Percentiles rank a stretch among this genome's conserved stretches.
phyloP scores from a whole-genome alignment of 2,329 filamentous ascomycete species.

The Grosmannia penicillata region DNA sequence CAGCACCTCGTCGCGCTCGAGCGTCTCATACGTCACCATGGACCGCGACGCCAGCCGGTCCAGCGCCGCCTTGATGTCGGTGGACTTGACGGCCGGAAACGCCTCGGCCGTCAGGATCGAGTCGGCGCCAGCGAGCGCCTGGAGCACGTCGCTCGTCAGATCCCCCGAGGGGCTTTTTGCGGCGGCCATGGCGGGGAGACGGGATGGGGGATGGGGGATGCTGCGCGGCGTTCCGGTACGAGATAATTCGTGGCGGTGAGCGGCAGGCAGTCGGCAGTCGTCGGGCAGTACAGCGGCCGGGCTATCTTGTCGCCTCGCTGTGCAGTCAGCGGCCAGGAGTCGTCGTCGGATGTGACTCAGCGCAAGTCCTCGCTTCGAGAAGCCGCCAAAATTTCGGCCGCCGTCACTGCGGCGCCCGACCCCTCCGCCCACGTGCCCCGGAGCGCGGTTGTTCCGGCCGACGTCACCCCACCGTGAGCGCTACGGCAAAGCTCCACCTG shows the following conservation, averaged over 20 bases:
- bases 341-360: neutral
- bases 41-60: constrained; percentile 72
- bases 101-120: constrained; percentile 53
- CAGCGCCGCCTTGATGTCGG: constrained; percentile 69
- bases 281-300: too few relatives aligned
- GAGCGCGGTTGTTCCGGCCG: constrained; percentile 7
- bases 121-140: constrained; percentile 46
- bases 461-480: too few relatives aligned
- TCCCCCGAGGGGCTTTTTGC: constrained; percentile 28
- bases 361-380: neutral
- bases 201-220: too few relatives aligned
- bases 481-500: too few relatives aligned
- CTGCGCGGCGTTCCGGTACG: too few relatives aligned
- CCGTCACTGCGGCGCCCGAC: neutral
- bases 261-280: too few relatives aligned
- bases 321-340: neutral
- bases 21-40: constrained; percentile 76
- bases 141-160: constrained; percentile 49
- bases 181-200: constrained; percentile 3
- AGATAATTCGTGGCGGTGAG: too few relatives aligned
- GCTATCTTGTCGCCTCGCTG: too few relatives aligned
- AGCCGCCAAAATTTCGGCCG: neutral
- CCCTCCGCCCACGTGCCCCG: neutral
- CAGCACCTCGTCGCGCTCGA: constrained; percentile 62
- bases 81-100: constrained; percentile 52